Evolutionary conservation across 441 rosid species (phyloP), one percentile per base, ranked within the genome.

Genomic region (Hypseocharis bilobata): DNA sequence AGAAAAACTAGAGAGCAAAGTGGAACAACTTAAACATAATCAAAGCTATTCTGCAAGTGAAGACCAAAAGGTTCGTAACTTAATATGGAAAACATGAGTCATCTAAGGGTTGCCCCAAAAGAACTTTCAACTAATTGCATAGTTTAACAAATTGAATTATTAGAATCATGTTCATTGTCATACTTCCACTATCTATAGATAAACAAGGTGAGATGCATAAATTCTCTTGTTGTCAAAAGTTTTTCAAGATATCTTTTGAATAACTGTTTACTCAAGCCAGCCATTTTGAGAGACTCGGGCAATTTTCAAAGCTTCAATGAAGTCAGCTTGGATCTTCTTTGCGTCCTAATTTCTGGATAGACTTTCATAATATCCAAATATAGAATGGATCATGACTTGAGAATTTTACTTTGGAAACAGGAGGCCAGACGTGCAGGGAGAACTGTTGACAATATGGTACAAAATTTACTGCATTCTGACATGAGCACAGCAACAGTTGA

Each of bases 1-100:
- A 22, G 61, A 63, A 49, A 73, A 78, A 64, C 72, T 72, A 34
- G 69, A 71, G 38, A 59, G 64, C 74, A 72, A 65, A 71, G 66
- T 70, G 63, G 79, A 69, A 62, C 72, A 76, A 32, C 62, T 62
- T 44, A 47, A 56, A 40, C 55, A 49, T 7, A 20, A 26, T 49
- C 55, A 49, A 49, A 19, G 26, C 11, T 26, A 2, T 49, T 16
- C 55, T 6, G 20, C 55, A 19, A 26, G 20, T 49, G 25, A 11
- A 4, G 25, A 19, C 25, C 10, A 6, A 49, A 49, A 49, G 55
- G 55, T 49, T 34, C 8, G 38, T 34, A 34, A 34, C 38, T 34
- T 34, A 5, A 7, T 34, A 34, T 34, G 6, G 10, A 34, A 34
- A 32, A 32, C 6, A 32, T 1, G 54, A 47, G 54, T 19, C 1